Base-by-base conservation (phyloP, 768 basidiomycete species). In the Rhizopogon rudus region DNA sequence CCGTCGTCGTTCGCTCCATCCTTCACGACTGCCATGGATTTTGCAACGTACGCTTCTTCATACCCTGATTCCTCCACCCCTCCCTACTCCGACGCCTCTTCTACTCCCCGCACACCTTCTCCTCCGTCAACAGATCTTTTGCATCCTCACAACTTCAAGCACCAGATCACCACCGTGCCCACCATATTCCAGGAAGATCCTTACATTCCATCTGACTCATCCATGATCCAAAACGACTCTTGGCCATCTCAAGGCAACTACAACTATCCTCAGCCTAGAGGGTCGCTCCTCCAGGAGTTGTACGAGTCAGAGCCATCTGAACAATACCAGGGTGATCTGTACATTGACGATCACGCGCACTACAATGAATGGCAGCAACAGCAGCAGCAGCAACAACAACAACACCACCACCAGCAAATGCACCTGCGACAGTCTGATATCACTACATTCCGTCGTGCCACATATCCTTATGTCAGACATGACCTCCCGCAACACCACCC, bases 391-490 rank as follows among this genome's bases (percentile, higher is more conserved):
- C 73, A 70, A 2, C 65, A 71, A 13, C 56, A 59, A 12, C 54
- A 63, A 39, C 67, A 71, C 13, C 66, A 60, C 5, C 58, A 60
- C 0, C 29, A 51, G 20, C 59, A 57, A 22, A 29, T 55, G 20
- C 58, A 45, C 60, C 52, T 43, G 40, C 33, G 54, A 44, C 31
- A 67, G 29, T 67, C 75, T 41, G 82, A 85, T 57, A 76, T 80
- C 62, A 65, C 76, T 45, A 67, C 72, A 10, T 62, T 68, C 52
- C 86, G 89, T 48, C 78, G 89, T 57, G 84, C 85, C 1, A 91
- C 89, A 0, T 90, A 82, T 70, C 89, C 89, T 44, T 86, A 84
- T 64, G 86, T 87, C 51, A 80, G 87, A 42, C 86, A 88, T 60
- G 89, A 92, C 70, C 77, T 80, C 65, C 66, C 77, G 56, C 69